A percentile compares a stretch with the other conserved stretches of the same genome.
Evolutionary conservation across 108 stramenopile species (phyloP).

Genomic region (Skeletonema menzelii): DNA sequence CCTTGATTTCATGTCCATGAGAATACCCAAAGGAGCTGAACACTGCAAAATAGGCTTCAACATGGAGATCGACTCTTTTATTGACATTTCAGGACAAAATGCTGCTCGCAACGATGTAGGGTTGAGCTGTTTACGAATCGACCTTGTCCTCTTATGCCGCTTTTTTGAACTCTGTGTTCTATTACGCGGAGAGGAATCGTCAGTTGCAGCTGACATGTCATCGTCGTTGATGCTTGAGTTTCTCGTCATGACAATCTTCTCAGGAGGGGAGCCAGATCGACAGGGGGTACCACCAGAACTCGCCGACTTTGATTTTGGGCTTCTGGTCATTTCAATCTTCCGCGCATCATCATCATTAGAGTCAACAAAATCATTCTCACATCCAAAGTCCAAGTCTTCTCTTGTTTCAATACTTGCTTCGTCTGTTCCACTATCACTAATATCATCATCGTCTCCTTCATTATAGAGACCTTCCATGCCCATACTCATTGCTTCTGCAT

Average conservation of each 20-base stretch:
- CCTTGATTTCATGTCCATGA: constrained; percentile 85
- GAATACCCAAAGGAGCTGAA: constrained; percentile 65
- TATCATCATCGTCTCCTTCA: constrained; percentile 39
- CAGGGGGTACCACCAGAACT: background rate
- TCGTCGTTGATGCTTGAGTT: constrained; percentile 8
- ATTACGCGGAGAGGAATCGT: constrained; percentile 20
- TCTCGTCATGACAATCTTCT: constrained; percentile 44
- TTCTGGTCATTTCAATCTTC: background rate
- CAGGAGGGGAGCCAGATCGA: constrained; percentile 20
- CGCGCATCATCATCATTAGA: background rate
- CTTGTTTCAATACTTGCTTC: constrained; percentile 22
- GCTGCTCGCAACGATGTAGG: constrained; percentile 35
- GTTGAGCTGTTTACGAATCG: background rate
- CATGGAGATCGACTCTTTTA: constrained; percentile 57
- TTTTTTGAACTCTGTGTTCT: background rate
- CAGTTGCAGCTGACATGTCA: constrained; percentile 18
- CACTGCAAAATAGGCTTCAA: constrained; percentile 57
- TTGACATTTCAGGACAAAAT: constrained; percentile 53
- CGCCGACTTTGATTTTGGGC: constrained; percentile 17
- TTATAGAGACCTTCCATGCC: constrained; percentile 41
- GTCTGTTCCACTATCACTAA: constrained; percentile 38
- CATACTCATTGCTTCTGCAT: constrained; percentile 70
- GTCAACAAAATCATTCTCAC: constrained; percentile 1
- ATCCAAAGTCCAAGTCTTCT: constrained; percentile 17
- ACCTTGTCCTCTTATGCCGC: constrained; percentile 12